Evolutionary conservation across 2,329 filamentous ascomycete species (phyloP).

Genomic region (Claviceps sp.): DNA sequence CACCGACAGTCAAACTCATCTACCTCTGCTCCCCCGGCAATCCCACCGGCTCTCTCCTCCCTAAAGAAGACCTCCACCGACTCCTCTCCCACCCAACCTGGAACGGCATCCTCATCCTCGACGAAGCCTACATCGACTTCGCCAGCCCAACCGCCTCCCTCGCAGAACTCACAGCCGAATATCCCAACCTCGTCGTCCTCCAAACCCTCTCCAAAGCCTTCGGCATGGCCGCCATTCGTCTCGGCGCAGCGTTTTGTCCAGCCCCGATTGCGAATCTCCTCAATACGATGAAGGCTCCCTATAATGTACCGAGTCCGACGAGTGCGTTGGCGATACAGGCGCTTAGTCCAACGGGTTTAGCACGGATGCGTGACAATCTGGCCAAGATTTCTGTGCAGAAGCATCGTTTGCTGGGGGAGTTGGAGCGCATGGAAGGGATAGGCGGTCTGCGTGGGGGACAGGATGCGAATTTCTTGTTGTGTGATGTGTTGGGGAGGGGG

Average conservation of each 20-base stretch:
- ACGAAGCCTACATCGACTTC: slow-evolving; percentile 96
- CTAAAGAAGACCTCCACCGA: slow-evolving; percentile 57
- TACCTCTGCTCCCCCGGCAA: slow-evolving; percentile 95
- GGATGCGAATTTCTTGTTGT: slow-evolving; percentile 80
- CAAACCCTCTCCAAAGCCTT: slow-evolving; percentile 98
- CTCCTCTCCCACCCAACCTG: slow-evolving; percentile 78
- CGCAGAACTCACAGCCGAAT: slow-evolving; percentile 82
- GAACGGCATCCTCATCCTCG: slow-evolving; percentile 88
- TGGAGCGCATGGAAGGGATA: slow-evolving; percentile 64
- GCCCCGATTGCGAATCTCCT: slow-evolving; percentile 63
- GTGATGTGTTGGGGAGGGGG: slow-evolving; percentile 64
- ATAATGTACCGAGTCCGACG: slow-evolving; percentile 86
- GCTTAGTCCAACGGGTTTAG: slow-evolving; percentile 51
- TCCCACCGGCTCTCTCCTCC: slow-evolving; percentile 69
- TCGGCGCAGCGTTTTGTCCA: slow-evolving; percentile 74
- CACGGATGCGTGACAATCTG: slow-evolving; percentile 58
- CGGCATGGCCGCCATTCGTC: slow-evolving; percentile 81
- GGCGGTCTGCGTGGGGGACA: slow-evolving; percentile 69
- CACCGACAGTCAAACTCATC: slow-evolving; percentile 47
- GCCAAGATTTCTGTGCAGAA: slow-evolving; percentile 63
- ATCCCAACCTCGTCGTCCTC: slow-evolving; percentile 94
- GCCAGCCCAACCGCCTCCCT: slow-evolving; percentile 62
- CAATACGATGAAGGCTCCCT: slow-evolving; percentile 90
- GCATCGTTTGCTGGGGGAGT: slow-evolving; percentile 56
- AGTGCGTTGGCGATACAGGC: slow-evolving; percentile 67